Evolutionary conservation across 306 rosid species (phyloP), one percentile per base, ranked within the genome.

Genomic region (Pyrus bretschneideri): DNA sequence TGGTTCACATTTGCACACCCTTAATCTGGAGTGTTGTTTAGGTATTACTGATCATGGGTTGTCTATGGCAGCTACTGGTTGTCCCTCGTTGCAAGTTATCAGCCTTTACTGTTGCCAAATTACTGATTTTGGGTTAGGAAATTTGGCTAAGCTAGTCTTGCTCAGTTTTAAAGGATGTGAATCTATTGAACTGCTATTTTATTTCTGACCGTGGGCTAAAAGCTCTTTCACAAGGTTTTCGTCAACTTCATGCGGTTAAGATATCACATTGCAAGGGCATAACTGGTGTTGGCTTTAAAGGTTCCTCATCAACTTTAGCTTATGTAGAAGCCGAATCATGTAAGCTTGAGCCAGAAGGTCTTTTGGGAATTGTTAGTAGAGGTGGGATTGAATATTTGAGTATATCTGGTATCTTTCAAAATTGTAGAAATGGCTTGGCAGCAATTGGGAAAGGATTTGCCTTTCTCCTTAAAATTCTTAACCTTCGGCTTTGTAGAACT

Each of bases 311-410:
- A 71, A 74, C 89, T 68, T 78, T 90, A 44, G 76, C 81, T 54
- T 77, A 78, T 71, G 79, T 90, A 45, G 91, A 82, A 80, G 91
- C 94, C 3, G 86, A 88, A 38, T 84, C 74, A 4, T 90, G 91
- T 69, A 77, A 77, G 76, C 87, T 87, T 60, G 70, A 31, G 7
- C 85, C 82, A 31, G 82, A 84, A 44, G 91, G 94, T 9, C 79
- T 88, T 33, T 73, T 29, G 10, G 89, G 80, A 59, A 87, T 90
- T 19, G 69, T 90, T 12, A 86, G 88, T 27, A 88, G 90, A 3
- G 85, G 84, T 9, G 89, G 92, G 73, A n/a, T 88, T 67, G 81
- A 85, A 80, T 85, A 83, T 85, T 73, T 90, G 22, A 65, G 83
- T 71, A 30, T 86, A 71, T 86, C 88, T 52, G 63, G 71, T 70